Conservation (phyloP, 2,329 filamentous ascomycete species). For the Alternaria conjuncta region DNA sequence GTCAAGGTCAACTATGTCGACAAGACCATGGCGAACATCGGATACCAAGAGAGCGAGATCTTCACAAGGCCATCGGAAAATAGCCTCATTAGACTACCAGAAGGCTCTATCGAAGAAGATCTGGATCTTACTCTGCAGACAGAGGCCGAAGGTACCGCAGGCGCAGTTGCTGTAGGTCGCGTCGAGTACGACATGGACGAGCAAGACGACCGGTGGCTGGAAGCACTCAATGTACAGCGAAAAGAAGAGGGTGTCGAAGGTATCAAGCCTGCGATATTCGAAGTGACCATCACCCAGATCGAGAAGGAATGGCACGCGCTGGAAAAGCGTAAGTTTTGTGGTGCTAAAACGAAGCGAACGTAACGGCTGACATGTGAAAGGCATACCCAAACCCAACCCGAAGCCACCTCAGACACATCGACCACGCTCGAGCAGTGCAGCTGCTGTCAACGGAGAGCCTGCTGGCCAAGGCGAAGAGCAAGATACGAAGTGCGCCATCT, state of each 20-base stretch:
- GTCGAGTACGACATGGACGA: constrained; percentile 99
- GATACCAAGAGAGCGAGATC: constrained; percentile 93
- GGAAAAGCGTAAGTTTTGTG: constrained; percentile 70
- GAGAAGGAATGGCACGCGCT: constrained; percentile 98
- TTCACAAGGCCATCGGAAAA: constrained; percentile 76
- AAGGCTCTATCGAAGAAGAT: constrained; percentile 69
- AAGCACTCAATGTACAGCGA: constrained; percentile 79
- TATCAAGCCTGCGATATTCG: constrained; percentile 92
- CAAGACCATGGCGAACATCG: constrained; percentile 93
- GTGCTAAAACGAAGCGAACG: neutral
- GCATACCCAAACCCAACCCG: constrained; percentile 93
- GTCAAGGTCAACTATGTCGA: constrained; percentile 92
- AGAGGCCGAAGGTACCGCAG: constrained; percentile 65
- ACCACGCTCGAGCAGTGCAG: constrained; percentile 90
- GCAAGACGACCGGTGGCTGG: constrained; percentile 96
- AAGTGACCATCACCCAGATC: constrained; percentile 98
- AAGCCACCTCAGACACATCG: constrained; percentile 95
- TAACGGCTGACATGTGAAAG: constrained; percentile 28
- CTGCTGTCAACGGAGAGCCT: constrained; percentile 92
- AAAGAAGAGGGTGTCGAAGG: constrained; percentile 76
- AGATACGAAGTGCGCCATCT: constrained; percentile 96
- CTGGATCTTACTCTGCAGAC: constrained; percentile 63
- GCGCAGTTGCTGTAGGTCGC: constrained; percentile 66
- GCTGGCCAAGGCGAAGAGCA: constrained; percentile 84
- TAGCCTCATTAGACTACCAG: constrained; percentile 68